phyloP scores from a whole-genome alignment of 495 filamentous ascomycete genomes.

The Cryomyces minteri region DNA sequence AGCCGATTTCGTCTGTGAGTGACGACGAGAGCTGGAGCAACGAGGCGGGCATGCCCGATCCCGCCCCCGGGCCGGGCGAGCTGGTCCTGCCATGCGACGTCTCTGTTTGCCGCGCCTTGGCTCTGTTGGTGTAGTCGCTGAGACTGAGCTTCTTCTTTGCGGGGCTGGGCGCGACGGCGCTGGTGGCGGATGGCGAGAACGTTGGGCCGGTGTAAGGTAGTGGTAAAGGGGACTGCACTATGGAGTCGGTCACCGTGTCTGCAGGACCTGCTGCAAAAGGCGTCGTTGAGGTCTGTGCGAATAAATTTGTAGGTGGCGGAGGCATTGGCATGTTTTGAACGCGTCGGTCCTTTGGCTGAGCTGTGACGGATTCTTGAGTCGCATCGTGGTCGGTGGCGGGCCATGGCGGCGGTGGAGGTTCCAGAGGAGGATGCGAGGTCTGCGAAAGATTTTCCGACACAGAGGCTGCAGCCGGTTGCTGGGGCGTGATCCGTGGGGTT shows the following conservation, averaged over 20 bases:
- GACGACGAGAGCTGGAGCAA: too few species aligned
- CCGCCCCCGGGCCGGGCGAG: too few species aligned
- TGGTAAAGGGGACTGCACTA: constrained; percentile 34
- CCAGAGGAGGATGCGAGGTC: constrained; percentile 9
- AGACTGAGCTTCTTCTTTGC: constrained; percentile 52
- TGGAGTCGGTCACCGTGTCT: constrained; percentile 10
- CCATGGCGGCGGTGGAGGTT: constrained; percentile 14
- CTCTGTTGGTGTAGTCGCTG: constrained; percentile 48
- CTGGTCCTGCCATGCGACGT: too few species aligned
- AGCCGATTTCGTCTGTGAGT: too few species aligned
- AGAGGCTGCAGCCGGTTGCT: constrained; percentile 4
- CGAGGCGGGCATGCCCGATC: too few species aligned
- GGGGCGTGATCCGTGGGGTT: background rate
- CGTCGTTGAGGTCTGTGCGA: constrained; percentile 21
- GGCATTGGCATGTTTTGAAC: background rate
- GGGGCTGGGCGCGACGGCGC: constrained; percentile 35
- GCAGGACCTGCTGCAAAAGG: constrained; percentile 24
- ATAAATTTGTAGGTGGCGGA: constrained; percentile 9
- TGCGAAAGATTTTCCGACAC: background rate
- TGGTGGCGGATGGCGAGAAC: constrained; percentile 24
- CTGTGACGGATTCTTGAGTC: background rate
- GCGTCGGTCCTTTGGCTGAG: constrained; percentile 3
- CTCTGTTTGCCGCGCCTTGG: constrained; percentile 11
- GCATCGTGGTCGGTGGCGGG: background rate
- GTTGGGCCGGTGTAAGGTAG: constrained; percentile 16